These are phyloP conservation scores for Pseudogymnoascus sp. DNA, from an alignment of 2,329 filamentous ascomycete genomes.

Conservation along the genomic window DNA sequence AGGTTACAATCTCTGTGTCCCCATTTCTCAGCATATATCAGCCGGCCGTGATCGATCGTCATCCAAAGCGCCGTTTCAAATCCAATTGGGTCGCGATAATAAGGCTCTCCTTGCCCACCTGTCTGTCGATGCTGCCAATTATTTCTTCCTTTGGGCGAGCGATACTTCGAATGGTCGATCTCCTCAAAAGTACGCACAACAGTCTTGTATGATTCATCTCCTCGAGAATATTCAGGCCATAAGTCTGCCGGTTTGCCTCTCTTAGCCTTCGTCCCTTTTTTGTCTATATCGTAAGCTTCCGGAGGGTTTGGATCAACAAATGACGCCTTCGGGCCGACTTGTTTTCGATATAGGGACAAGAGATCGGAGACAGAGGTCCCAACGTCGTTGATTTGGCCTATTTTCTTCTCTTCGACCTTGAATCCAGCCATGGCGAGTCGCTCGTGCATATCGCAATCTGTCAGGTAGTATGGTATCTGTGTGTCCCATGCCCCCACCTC, in stretches of 20 bases:
- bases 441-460: constrained; percentile 49
- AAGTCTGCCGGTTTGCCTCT: not conserved
- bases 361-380: constrained; percentile 40
- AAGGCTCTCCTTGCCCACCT: constrained; percentile 47
- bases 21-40: constrained; percentile 39
- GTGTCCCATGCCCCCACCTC: constrained; percentile 47
- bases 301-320: constrained; percentile 35
- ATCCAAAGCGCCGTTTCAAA: constrained; percentile 39
- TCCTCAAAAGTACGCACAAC: constrained; percentile 4
- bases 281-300: constrained; percentile 12
- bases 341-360: constrained; percentile 38
- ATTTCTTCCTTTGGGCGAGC: constrained; percentile 34
- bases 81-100: constrained; percentile 42
- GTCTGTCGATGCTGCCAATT: constrained; percentile 46
- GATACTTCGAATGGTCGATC: not conserved
- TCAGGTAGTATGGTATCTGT: constrained; percentile 50
- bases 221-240: not conserved
- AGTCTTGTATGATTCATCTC: not conserved
- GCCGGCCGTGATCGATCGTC: constrained; percentile 39
- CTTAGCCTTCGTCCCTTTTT: constrained; percentile 6
- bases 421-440: constrained; percentile 41
- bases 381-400: constrained; percentile 41
- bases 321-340: constrained; percentile 19
- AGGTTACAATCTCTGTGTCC: constrained; percentile 39
- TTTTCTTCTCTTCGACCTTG: constrained; percentile 33